These are phyloP conservation scores for Aspergillus pseudoterreus DNA, from an alignment of 2,329 filamentous ascomycete species.

Conservation along the genomic window DNA sequence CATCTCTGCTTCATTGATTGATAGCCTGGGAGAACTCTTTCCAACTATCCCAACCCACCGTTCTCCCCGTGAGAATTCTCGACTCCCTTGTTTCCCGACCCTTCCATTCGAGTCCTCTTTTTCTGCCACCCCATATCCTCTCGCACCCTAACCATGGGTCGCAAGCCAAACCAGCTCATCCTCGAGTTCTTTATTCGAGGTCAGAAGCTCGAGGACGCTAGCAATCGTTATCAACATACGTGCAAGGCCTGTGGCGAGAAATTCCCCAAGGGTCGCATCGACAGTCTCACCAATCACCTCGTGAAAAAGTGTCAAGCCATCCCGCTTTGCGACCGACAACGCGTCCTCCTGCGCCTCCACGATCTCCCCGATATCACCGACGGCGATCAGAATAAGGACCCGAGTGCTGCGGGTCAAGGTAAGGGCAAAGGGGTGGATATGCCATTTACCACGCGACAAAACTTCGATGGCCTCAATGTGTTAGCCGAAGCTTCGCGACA, in stretches of 20 bases:
- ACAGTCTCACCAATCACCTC: constrained; percentile 75
- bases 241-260: constrained; percentile 85
- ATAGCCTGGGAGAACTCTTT: neutral
- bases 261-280: constrained; percentile 85
- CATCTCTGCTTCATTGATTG: too few relatives aligned
- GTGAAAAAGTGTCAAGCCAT: constrained; percentile 84
- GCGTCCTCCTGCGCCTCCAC: constrained; percentile 68
- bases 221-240: constrained; percentile 87
- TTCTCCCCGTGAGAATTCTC: neutral
- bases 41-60: neutral
- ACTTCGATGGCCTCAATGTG: constrained; percentile 79
- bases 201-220: constrained; percentile 79
- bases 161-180: constrained; percentile 79
- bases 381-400: constrained; percentile 37
- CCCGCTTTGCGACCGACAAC: constrained; percentile 68
- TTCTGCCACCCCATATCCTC: constrained; percentile 12
- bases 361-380: constrained; percentile 59
- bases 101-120: constrained; percentile 4
- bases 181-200: constrained; percentile 85
- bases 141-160: constrained; percentile 59
- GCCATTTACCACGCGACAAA: constrained; percentile 50
- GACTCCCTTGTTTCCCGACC: constrained; percentile 4
- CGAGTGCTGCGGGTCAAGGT: constrained; percentile 27
- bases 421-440: constrained; percentile 38
- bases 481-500: constrained; percentile 84